A percentile compares a stretch with the other conserved stretches of the same genome.
These are phyloP conservation scores for Entophlyctis luteolus DNA, from an alignment of 192 early-diverging fungal species.

Conservation along the genomic window DNA sequence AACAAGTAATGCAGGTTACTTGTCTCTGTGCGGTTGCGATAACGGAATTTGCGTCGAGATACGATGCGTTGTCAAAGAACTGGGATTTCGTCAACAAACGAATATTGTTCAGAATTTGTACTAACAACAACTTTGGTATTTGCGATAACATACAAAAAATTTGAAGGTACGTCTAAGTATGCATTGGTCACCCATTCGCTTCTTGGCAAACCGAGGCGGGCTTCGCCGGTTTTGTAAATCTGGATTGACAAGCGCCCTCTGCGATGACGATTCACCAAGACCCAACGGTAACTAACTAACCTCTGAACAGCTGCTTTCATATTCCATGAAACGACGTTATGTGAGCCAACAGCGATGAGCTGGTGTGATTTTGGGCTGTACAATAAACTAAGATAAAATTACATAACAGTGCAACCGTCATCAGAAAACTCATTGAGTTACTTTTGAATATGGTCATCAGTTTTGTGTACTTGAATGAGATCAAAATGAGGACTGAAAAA, in stretches of 20 bases:
- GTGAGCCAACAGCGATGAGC: constrained; percentile 41
- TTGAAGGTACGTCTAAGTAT: constrained; percentile 29
- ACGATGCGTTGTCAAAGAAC: background rate
- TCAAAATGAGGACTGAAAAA: constrained; percentile 52
- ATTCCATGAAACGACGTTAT: constrained; percentile 22
- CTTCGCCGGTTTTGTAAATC: constrained; percentile 7
- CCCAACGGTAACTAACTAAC: background rate
- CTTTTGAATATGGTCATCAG: constrained; percentile 34
- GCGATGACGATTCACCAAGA: background rate
- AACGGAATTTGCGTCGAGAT: constrained; percentile 21
- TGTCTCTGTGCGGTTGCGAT: constrained; percentile 34
- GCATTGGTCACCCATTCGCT: constrained; percentile 47
- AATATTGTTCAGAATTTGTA: background rate
- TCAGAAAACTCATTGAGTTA: constrained; percentile 6
- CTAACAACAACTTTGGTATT: constrained; percentile 43
- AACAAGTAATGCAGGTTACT: constrained; percentile 34
- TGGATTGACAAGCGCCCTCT: constrained; percentile 29
- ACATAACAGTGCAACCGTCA: background rate
- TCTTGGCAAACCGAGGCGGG: constrained; percentile 27
- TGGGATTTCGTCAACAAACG: background rate
- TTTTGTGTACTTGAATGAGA: constrained; percentile 26
- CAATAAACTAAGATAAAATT: constrained; percentile 9
- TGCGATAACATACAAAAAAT: constrained; percentile 34
- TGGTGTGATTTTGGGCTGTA: constrained; percentile 35
- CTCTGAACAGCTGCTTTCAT: constrained; percentile 23